Base-by-base conservation (phyloP, 1,139 yeast species). In the Pichia sp. region DNA sequence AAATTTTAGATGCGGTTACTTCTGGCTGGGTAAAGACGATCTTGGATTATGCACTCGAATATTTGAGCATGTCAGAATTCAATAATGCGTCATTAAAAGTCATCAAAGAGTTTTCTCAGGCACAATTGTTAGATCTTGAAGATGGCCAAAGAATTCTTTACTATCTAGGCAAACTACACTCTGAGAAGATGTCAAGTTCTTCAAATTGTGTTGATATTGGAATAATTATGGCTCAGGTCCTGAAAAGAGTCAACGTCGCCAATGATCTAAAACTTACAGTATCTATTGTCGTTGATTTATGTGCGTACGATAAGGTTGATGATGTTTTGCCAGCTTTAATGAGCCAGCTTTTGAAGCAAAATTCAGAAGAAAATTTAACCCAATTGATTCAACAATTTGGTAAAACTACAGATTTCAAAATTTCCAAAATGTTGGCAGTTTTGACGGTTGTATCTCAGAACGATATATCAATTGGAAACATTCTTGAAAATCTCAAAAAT, bases 371-470 rank as follows among this genome's bases (percentile, higher is more conserved):
- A 6, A 50, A 30, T 10, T 53, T 65, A 10, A 44, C 57, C 2
- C 32, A 48, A 5, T 15, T 47, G 2, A 54, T 63, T 26, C 51
- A 53, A 32, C 47, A 57, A 30, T 45, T 51, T 46, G 67, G 65
- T 5, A 57, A 55, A 8, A 56, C 36, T 15, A 51, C 61, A 3
- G 67, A 65, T 38, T 41, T 62, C 0, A 60, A 59, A 45, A 53
- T 63, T 11, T 63, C 65, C 6, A 78, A 73, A 60, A 66, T 77
- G 8, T 61, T 80, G 56, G 80, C 83, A 1, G 70, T 73, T 34
- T 67, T 78, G 34, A 69, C 75, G 16, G 66, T 73, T 36, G 67
- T 71, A 42, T 72, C 74, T 34, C 56, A 67, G 0, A 61, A 76
- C 50, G 58, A 61, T 2, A 64, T 62, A 2, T 70, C 73, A 26